phyloP scores from a whole-genome alignment of 73 alveolate species.

The Paramecium caudatum region DNA sequence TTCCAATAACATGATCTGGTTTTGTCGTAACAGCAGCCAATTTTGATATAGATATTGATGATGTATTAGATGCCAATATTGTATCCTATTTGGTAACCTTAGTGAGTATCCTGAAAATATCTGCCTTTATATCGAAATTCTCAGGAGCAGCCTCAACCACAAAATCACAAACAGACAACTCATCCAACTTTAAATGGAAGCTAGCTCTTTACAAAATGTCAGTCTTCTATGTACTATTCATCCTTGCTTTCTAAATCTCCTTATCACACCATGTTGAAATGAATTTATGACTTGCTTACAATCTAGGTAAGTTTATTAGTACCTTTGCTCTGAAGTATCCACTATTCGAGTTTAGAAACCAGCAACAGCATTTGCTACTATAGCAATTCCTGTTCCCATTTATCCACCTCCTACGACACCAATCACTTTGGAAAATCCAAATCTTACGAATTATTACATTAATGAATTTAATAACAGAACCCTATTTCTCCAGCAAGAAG shows the following conservation, averaged over 20 bases:
- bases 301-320: background rate
- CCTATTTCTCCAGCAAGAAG: constrained; percentile 10
- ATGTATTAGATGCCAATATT: constrained; percentile 95
- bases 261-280: constrained; percentile 87
- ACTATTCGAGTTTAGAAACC: constrained; percentile 82
- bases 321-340: constrained; percentile 80
- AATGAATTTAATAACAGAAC: background rate
- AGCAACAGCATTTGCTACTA: constrained; percentile 88
- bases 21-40: constrained; percentile 91
- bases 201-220: constrained; percentile 62
- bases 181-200: constrained; percentile 77
- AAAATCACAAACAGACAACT: constrained; percentile 83
- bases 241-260: constrained; percentile 83
- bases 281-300: constrained; percentile 77
- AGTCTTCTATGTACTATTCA: constrained; percentile 79
- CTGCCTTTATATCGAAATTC: constrained; percentile 81
- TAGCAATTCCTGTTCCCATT: constrained; percentile 97
- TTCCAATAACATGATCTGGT: constrained; percentile 93
- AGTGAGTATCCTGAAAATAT: constrained; percentile 78
- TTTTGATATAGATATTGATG: constrained; percentile 95
- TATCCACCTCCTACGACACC: constrained; percentile 96
- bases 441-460: constrained; percentile 35
- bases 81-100: constrained; percentile 79
- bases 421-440: constrained; percentile 50
- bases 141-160: constrained; percentile 94